These are phyloP conservation scores for Erodium trifolium DNA, from an alignment of 441 rosid genomes.

Conservation along the genomic window DNA sequence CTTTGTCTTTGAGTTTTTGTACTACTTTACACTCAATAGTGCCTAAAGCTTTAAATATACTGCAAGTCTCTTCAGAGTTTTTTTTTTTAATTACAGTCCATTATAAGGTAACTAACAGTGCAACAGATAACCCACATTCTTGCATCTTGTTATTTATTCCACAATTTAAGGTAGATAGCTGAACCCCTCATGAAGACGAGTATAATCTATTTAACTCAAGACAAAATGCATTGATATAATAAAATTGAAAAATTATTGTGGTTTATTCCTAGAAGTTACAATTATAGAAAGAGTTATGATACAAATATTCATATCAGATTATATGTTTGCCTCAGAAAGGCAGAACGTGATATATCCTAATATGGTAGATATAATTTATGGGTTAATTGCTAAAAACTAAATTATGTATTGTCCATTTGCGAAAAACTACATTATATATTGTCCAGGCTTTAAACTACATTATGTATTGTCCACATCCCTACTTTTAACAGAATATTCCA, in stretches of 20 bases:
- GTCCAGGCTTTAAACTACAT: no score
- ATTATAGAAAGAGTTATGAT: not conserved
- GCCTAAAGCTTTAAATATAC: not conserved
- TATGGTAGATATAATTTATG: not conserved
- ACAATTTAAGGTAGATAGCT: not conserved
- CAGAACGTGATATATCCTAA: not conserved
- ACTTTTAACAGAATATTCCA: no score
- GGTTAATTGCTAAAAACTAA: no score
- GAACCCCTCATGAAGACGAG: not conserved
- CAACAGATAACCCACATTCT: not conserved
- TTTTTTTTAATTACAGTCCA: not conserved
- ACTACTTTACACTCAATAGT: not conserved
- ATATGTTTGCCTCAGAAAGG: not conserved
- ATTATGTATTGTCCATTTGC: no score
- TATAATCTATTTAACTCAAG: not conserved
- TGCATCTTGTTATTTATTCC: slow-evolving; percentile 2
- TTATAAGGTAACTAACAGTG: not conserved
- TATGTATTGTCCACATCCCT: no score
- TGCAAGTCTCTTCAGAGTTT: not conserved
- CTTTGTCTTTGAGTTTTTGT: not conserved
- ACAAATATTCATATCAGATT: not conserved
- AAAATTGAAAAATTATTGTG: not conserved
- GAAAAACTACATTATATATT: no score
- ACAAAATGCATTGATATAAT: not conserved
- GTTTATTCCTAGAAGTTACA: not conserved